Evolutionary conservation across 1,139 yeast species (phyloP), one percentile per base, ranked within the genome.

Genomic region (Saccharomyces hybrid): DNA sequence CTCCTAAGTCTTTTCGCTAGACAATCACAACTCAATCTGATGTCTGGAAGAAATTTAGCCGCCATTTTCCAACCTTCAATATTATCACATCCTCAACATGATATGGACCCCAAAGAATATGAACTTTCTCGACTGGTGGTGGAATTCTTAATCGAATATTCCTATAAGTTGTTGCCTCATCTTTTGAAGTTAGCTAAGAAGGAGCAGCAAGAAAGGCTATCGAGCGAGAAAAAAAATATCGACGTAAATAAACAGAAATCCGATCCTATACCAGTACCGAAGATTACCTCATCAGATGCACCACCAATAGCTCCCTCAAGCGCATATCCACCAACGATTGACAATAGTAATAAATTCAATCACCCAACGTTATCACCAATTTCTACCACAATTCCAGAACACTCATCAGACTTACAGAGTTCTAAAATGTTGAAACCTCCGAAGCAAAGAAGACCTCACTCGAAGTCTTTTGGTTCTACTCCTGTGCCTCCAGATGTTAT

Each of bases 61-160:
- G 96, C 98, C 1, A 88, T 93, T 57, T 93, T 95, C 73, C 99
- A 93, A 71, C 99, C 99, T 2, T 87, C 96, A 1, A 83, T 95
- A 16, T 75, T 95, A 51, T 87, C 96, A 2, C 98, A 93, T 68
- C 96, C 97, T 5, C 80, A 78, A 62, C 98, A 93, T 69, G 96
- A 90, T 68, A 81, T 91, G 83, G 82, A 85, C 51, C 97, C 98
- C 1, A 86, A 83, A 41, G 97, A 93, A 69, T 91, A 91, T 71
- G 95, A 88, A 23, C 74, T 90, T 38, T 88, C 96, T 2, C 89
- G 93, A 62, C 78, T 84, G 9, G 96, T 89, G 29, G 86, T 93
- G 32, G 96, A 91, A 66, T 90, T 93, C 62, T 78, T 93, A 72
- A 88, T 93, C 55, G 93, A 86, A 61, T 90, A 91, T 67, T 85